Conservation (phyloP, 1,284 basidiomycete species). For the Sphagnurus paluster region DNA sequence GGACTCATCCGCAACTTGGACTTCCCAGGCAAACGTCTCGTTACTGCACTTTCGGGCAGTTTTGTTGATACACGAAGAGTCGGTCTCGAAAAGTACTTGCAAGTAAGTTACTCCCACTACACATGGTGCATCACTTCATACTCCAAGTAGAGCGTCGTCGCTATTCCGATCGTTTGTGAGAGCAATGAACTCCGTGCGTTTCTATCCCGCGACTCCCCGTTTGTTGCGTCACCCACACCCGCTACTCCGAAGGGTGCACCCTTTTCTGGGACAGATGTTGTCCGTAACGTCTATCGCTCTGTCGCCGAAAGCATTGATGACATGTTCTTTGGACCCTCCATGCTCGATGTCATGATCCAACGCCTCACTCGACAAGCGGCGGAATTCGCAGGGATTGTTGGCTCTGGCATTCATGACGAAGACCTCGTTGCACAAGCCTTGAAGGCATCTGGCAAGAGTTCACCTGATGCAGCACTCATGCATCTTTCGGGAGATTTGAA, state of each 20-base stretch:
- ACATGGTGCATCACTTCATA: background rate
- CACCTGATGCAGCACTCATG: slow-evolving; percentile 65
- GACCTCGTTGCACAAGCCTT: slow-evolving; percentile 80
- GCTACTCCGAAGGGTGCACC: slow-evolving; percentile 38
- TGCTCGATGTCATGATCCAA: slow-evolving; percentile 92
- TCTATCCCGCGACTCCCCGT: slow-evolving; percentile 83
- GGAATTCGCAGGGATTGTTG: slow-evolving; percentile 82
- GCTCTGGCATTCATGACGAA: slow-evolving; percentile 78
- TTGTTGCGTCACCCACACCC: slow-evolving; percentile 57
- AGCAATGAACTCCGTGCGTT: slow-evolving; percentile 84
- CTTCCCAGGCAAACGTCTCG: slow-evolving; percentile 90
- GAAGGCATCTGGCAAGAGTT: slow-evolving; percentile 62
- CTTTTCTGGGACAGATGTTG: slow-evolving; percentile 72
- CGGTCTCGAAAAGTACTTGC: slow-evolving; percentile 87
- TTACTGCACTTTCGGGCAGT: slow-evolving; percentile 75
- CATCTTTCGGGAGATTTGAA: slow-evolving; percentile 74
- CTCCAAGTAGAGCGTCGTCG: slow-evolving; percentile 62
- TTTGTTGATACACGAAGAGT: slow-evolving; percentile 82
- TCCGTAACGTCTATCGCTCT: slow-evolving; percentile 84
- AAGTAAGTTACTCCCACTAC: no score
- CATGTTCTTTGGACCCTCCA: slow-evolving; percentile 89
- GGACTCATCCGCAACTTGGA: slow-evolving; percentile 69
- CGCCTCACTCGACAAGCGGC: slow-evolving; percentile 86
- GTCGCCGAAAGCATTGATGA: slow-evolving; percentile 92
- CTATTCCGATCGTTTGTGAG: slow-evolving; percentile 77